Evolutionary conservation across 2,329 filamentous ascomycete species (phyloP), one percentile per base, ranked within the genome.

Genomic region (Ascochyta rabiei): DNA sequence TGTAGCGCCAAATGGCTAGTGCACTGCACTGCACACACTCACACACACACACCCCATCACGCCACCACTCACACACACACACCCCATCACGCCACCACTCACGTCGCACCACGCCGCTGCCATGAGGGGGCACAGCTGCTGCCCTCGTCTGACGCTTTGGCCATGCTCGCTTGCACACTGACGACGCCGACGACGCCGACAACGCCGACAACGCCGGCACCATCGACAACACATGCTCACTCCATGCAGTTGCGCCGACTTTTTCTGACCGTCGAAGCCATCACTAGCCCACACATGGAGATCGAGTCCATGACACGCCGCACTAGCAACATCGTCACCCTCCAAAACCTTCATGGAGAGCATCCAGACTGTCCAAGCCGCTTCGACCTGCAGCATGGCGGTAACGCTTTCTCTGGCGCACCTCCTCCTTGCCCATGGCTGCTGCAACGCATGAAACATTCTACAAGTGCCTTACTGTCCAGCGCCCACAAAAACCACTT

Each of bases 1-100:
- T 61, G 55, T 57, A 47, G 13, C 41, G 52, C 47, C 39, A 52
- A 28, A 37, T 41, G 39, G 48, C 58, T 52, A 51, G 56, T 52
- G 49, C 50, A 51, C 34, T 52, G 49, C 50, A 51, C 34, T 55
- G 50, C 54, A 47, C 48, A 46, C 50, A n/a, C n/a, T n/a, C n/a
- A n/a, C 42, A 48, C 50, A 16, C 37, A 26, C 31, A 28, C 26
- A 30, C 28, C 28, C 28, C 52, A 40, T 60, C 44, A 48, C 46
- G 44, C 43, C 56, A 48, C 54, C 46, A 37, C 39, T 44, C 49
- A 42, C 42, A 48, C 50, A 16, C 37, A 26, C 31, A 28, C 26
- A 30, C 28, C 28, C 28, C 52, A 40, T 60, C 44, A 48, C 46
- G 44, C 43, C 56, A 48, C 54, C 46, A 37, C 39, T 44, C 49